Evolutionary conservation across 495 filamentous ascomycete species (phyloP).

Genomic region (Aspergillus indologenus): DNA sequence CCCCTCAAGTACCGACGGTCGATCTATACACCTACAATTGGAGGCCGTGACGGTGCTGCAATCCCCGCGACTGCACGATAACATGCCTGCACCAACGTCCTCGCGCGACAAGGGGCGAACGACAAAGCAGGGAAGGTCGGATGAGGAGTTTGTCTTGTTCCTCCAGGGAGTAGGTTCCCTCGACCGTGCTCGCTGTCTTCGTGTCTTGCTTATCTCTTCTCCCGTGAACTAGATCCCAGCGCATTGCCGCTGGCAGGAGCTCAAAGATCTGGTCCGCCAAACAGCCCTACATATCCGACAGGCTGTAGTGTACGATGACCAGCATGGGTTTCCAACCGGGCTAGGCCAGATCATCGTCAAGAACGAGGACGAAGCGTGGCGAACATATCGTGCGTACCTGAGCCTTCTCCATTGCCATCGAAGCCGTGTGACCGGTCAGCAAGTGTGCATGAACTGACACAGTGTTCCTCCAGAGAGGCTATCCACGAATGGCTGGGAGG

Average conservation of each 20-base stretch:
- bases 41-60: background rate
- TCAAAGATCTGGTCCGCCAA: conserved; percentile 48
- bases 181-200: background rate
- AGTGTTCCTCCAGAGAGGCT: conserved; percentile 32
- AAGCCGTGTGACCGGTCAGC: background rate
- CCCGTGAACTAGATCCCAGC: conserved; percentile 38
- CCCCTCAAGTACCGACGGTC: background rate
- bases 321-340: conserved; percentile 44
- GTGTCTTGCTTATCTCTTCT: conserved; percentile 10
- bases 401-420: background rate
- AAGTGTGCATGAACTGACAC: background rate
- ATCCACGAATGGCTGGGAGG: conserved; percentile 46
- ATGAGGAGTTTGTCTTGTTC: conserved; percentile 48
- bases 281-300: conserved; percentile 47
- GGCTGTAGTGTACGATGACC: conserved; percentile 48
- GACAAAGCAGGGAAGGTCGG: conserved; percentile 32
- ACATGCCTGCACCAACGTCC: conserved; percentile 28
- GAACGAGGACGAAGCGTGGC: conserved; percentile 48
- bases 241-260: conserved; percentile 49
- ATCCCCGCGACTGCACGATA: background rate
- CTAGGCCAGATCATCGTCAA: conserved; percentile 49
- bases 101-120: conserved; percentile 33
- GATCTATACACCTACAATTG: background rate
- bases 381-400: conserved; percentile 40
- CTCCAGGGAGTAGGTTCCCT: conserved; percentile 40